Conservation (phyloP, 371 early-diverging fungal genomes). For the Lichtheimia corymbifera region DNA sequence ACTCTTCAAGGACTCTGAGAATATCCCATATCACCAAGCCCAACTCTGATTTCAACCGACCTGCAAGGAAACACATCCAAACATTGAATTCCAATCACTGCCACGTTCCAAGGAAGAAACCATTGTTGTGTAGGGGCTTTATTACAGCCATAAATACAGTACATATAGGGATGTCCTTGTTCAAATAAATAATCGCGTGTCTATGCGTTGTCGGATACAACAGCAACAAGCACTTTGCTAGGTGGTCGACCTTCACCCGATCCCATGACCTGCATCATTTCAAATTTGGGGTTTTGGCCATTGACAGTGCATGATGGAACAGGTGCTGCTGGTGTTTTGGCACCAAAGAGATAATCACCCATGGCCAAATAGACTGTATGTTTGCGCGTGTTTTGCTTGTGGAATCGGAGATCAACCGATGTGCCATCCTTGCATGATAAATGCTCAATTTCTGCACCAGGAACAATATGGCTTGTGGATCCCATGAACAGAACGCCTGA, state of each 20-base stretch:
- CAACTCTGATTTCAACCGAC: no score
- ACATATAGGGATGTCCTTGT: background rate
- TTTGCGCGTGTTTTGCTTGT: constrained; percentile 22
- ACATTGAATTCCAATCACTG: no score
- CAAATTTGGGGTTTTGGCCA: constrained; percentile 20
- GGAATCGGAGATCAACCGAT: constrained; percentile 15
- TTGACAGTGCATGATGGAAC: constrained; percentile 22
- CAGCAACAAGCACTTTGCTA: background rate
- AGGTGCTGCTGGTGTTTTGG: constrained; percentile 5
- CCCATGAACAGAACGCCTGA: constrained; percentile 29
- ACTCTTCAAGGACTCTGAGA: no score
- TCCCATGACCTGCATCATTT: constrained; percentile 4
- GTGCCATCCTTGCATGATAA: no score
- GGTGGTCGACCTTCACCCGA: constrained; percentile 4
- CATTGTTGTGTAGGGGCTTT: no score
- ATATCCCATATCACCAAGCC: no score
- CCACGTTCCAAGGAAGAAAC: no score
- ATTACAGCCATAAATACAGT: background rate
- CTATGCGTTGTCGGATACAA: background rate
- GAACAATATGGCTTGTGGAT: constrained; percentile 46
- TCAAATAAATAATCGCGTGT: no score
- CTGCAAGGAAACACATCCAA: no score
- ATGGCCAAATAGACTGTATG: constrained; percentile 30
- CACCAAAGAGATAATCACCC: constrained; percentile 22
- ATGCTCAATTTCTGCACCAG: constrained; percentile 39